These are phyloP conservation scores for Nakazawaea laoshanensis DNA, from an alignment of 805 yeast genomes.

Conservation along the genomic window DNA sequence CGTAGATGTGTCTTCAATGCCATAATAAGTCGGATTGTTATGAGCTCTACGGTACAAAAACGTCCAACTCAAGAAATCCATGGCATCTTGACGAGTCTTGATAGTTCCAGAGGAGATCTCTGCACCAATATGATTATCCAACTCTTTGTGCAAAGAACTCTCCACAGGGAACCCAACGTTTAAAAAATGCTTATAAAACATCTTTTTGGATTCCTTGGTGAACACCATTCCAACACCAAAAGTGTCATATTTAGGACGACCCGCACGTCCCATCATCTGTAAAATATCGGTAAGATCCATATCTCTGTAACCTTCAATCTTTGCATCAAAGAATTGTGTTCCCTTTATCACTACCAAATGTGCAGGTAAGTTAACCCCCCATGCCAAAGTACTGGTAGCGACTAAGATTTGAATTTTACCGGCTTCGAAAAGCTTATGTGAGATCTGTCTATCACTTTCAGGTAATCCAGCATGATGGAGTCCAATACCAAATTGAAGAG, in stretches of 20 bases:
- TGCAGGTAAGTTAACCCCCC: slow-evolving; percentile 84
- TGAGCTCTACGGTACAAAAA: slow-evolving; percentile 67
- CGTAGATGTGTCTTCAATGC: slow-evolving; percentile 51
- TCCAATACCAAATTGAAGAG: slow-evolving; percentile 75
- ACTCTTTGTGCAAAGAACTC: slow-evolving; percentile 67
- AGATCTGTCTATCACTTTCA: slow-evolving; percentile 60
- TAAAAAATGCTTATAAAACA: slow-evolving; percentile 68
- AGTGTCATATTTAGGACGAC: slow-evolving; percentile 74
- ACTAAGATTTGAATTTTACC: slow-evolving; percentile 62
- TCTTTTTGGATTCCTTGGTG: slow-evolving; percentile 68
- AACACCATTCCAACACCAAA: slow-evolving; percentile 71
- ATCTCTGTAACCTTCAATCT: slow-evolving; percentile 63
- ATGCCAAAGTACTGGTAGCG: slow-evolving; percentile 78
- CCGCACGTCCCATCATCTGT: slow-evolving; percentile 85
- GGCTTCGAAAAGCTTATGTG: slow-evolving; percentile 63
- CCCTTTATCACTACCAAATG: slow-evolving; percentile 74
- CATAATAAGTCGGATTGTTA: slow-evolving; percentile 71
- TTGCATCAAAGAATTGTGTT: slow-evolving; percentile 55
- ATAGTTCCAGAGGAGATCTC: slow-evolving; percentile 69
- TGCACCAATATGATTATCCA: slow-evolving; percentile 76
- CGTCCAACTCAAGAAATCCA: slow-evolving; percentile 73
- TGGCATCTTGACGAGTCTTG: slow-evolving; percentile 53
- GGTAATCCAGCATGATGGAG: slow-evolving; percentile 79
- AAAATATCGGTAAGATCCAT: slow-evolving; percentile 78
- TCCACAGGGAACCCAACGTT: slow-evolving; percentile 81